A percentile compares a stretch with the other conserved stretches of the same genome.
phyloP scores from a whole-genome alignment of 2,329 filamentous ascomycete genomes.

The Phoma herbarum region DNA sequence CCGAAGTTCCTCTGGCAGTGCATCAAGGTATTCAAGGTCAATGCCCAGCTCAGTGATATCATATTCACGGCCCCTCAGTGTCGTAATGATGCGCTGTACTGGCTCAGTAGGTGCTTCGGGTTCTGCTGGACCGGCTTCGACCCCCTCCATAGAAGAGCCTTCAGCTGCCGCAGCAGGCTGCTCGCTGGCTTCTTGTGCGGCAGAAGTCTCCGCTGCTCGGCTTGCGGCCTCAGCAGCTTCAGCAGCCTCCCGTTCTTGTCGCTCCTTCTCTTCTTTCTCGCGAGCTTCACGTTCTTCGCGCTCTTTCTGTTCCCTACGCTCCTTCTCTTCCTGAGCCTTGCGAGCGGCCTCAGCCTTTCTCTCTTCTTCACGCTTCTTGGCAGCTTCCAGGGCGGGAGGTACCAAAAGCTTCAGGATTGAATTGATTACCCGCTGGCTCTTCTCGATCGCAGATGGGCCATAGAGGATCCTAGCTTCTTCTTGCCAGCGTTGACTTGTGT shows the following conservation, averaged over 20 bases:
- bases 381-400: slow-evolving; percentile 83
- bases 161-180: slow-evolving; percentile 52
- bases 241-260: slow-evolving; percentile 55
- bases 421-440: slow-evolving; percentile 71
- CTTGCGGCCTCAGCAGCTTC: slow-evolving; percentile 49
- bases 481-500: slow-evolving; percentile 81
- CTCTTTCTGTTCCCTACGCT: slow-evolving; percentile 68
- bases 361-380: slow-evolving; percentile 76
- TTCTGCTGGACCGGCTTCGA: slow-evolving; percentile 61
- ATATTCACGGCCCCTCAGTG: slow-evolving; percentile 83
- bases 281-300: slow-evolving; percentile 65
- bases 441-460: slow-evolving; percentile 72
- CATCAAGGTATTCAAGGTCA: slow-evolving; percentile 91
- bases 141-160: slow-evolving; percentile 76
- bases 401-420: slow-evolving; percentile 77
- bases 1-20: slow-evolving; percentile 94
- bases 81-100: slow-evolving; percentile 75
- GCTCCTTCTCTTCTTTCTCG: slow-evolving; percentile 56
- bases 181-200: slow-evolving; percentile 35
- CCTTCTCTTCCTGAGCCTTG: slow-evolving; percentile 66
- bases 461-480: slow-evolving; percentile 92
- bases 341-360: slow-evolving; percentile 78
- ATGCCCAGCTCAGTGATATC: slow-evolving; percentile 96
- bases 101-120: slow-evolving; percentile 50
- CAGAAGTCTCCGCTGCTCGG: slow-evolving; percentile 42